phyloP scores from a whole-genome alignment of 78 protist species.

The Trichosphaerium sp. region DNA sequence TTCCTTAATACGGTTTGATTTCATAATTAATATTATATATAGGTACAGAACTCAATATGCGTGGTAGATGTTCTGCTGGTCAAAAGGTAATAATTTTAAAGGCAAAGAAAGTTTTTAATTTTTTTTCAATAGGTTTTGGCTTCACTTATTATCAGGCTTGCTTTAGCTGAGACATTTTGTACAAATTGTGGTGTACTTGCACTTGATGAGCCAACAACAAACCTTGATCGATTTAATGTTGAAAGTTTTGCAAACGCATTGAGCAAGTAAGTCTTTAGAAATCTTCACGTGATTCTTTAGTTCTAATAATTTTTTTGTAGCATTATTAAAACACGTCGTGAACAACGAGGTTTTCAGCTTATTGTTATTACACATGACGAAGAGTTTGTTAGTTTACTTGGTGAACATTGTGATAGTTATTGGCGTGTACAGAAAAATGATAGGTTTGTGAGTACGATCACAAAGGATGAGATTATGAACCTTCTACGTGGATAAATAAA shows the following conservation, averaged over 20 bases:
- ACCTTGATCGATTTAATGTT: conserved; percentile 88
- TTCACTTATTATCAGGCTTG: conserved; percentile 91
- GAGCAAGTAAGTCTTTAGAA: background rate
- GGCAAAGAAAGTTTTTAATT: no score
- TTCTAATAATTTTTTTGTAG: background rate
- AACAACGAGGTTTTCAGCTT: conserved; percentile 86
- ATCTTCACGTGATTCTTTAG: background rate
- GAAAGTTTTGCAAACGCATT: conserved; percentile 73
- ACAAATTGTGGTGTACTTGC: conserved; percentile 95
- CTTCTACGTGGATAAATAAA: no score
- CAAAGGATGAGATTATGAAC: no score
- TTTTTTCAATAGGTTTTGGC: no score
- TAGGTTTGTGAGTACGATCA: no score
- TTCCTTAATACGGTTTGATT: no score
- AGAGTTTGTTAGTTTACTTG: conserved; percentile 70
- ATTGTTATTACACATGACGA: conserved; percentile 98
- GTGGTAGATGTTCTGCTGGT: conserved; percentile 98
- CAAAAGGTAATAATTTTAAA: no score
- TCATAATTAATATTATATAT: no score
- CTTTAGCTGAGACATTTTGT: conserved; percentile 96
- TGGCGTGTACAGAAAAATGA: no score
- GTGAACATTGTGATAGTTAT: no score
- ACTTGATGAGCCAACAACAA: conserved; percentile 99
- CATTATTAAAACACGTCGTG: conserved; percentile 45
- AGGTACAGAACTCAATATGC: conserved; percentile 87